Evolutionary conservation across 164 flowering plant species (phyloP).

Genomic region (Platanus orientalis): DNA sequence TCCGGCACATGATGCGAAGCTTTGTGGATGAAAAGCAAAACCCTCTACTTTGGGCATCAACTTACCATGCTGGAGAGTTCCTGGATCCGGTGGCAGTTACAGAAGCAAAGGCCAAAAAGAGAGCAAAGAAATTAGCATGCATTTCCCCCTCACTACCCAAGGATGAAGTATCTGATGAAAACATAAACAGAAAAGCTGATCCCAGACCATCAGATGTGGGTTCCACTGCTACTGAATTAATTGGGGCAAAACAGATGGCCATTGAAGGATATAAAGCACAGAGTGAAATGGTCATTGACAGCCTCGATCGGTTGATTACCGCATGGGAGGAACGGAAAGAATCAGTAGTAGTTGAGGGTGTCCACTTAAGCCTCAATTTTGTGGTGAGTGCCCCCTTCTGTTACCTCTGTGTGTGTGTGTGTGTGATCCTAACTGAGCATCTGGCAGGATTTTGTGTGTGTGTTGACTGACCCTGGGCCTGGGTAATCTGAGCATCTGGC

Average conservation of each 20-base stretch:
- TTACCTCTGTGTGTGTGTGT: no score
- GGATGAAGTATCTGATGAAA: conserved; percentile 35
- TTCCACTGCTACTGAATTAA: conserved; percentile 30
- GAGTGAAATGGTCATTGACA: conserved; percentile 94
- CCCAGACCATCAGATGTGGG: conserved; percentile 21
- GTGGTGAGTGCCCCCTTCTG: conserved; percentile 37
- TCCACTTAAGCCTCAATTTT: conserved; percentile 84
- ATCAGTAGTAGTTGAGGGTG: conserved; percentile 85
- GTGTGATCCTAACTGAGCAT: no score
- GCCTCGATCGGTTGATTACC: conserved; percentile 78
- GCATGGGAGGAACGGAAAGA: conserved; percentile 83
- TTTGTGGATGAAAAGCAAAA: conserved; percentile 82
- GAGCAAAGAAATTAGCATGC: conserved; percentile 61
- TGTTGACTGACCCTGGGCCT: no score
- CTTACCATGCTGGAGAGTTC: conserved; percentile 89
- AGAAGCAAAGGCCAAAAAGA: conserved; percentile 70
- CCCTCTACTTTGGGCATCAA: conserved; percentile 88
- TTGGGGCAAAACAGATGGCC: conserved; percentile 78
- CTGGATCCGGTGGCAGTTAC: conserved; percentile 85
- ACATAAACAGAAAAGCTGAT: conserved; percentile 34
- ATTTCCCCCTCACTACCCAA: conserved; percentile 27
- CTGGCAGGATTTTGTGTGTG: no score
- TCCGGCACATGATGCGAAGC: conserved; percentile 95
- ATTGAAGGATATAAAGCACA: conserved; percentile 86
- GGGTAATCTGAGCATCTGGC: no score